Evolutionary conservation across 2,329 filamentous ascomycete species (phyloP), one percentile per base, ranked within the genome.

Genomic region (Alternaria solani): DNA sequence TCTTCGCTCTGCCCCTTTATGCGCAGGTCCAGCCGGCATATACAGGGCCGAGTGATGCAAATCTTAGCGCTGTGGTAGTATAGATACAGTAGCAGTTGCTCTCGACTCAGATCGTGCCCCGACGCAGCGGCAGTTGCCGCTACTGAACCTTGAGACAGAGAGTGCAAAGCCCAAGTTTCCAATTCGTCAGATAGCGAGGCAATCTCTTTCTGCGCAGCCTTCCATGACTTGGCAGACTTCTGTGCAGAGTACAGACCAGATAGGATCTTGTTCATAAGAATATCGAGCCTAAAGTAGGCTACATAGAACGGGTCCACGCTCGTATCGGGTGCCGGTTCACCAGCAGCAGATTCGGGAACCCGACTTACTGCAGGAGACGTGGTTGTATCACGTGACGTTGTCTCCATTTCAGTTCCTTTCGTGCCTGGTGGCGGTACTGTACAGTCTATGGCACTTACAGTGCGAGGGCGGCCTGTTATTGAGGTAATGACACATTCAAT

Each of bases 1-100:
- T 59, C 41, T 32, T 67, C 57, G 4, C 71, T 76, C 53, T 78
- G 75, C 9, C 67, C 61, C n/a, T 68, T 61, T 32, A 79, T 77
- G 5, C 70, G 71, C 4, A 60, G 9, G n/a, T 79, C 72, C 11
- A 78, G 42, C 16, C 74, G 63, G 48, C 78, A 81, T 1, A 81
- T 62, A 52, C 77, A 79, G 8, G 79, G 79, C 7, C 76, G 75
- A 16, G 71, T 77, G 28, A 78, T 76, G 20, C 79, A 71, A 2
- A 80, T 74, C 36, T 69, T 74, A 2, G 71, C 66, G 43, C 72
- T 78, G 47, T 71, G 72, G 49, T 76, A 81, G 12, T 69, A 63
- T 9, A 79, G 69, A 14, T 57, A 51, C 4, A 74, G 64, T 14
- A 71, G 30, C 2, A 69, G 28, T 4, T 58, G 61, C 34, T 71